A percentile compares a stretch with the other conserved stretches of the same genome.
Evolutionary conservation across 257 asterid species (phyloP).

Genomic region (Marsdenia floribunda): DNA sequence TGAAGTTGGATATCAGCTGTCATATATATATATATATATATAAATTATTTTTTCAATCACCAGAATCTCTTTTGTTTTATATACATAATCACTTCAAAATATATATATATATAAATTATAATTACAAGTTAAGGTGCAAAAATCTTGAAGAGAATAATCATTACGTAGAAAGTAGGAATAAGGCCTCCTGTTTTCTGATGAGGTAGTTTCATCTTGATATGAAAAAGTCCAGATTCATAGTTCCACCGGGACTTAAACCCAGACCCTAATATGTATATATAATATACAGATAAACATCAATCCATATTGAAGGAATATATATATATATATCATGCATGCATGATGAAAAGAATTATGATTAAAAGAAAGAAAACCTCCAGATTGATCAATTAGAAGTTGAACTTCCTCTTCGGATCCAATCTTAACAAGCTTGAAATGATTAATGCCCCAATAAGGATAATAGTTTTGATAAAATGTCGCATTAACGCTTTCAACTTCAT

Average conservation of each 20-base stretch:
- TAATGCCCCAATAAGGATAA: slow-evolving; percentile 31
- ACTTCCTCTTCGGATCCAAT: slow-evolving; percentile 25
- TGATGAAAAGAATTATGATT: too few species aligned
- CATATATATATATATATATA: background rate
- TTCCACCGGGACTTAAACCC: slow-evolving; percentile 47
- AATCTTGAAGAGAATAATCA: background rate
- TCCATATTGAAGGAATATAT: background rate
- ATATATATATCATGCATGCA: background rate
- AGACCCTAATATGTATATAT: slow-evolving; percentile 27
- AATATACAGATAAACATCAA: too few species aligned
- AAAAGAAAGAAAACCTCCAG: slow-evolving; percentile 27
- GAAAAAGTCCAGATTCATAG: slow-evolving; percentile 44
- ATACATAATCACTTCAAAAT: too few species aligned
- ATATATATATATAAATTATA: background rate
- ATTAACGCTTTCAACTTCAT: background rate
- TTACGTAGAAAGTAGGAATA: slow-evolving; percentile 44
- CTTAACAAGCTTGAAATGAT: slow-evolving; percentile 35
- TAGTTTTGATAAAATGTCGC: slow-evolving; percentile 31
- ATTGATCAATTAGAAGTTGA: slow-evolving; percentile 32
- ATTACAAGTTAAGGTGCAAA: background rate
- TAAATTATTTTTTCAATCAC: background rate
- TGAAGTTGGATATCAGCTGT: slow-evolving; percentile 36
- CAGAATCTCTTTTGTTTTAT: background rate
- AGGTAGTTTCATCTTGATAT: slow-evolving; percentile 41
- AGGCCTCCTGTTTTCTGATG: slow-evolving; percentile 34